These are phyloP conservation scores for Solanum appendiculatum DNA, from an alignment of 257 asterid genomes.

Conservation along the genomic window DNA sequence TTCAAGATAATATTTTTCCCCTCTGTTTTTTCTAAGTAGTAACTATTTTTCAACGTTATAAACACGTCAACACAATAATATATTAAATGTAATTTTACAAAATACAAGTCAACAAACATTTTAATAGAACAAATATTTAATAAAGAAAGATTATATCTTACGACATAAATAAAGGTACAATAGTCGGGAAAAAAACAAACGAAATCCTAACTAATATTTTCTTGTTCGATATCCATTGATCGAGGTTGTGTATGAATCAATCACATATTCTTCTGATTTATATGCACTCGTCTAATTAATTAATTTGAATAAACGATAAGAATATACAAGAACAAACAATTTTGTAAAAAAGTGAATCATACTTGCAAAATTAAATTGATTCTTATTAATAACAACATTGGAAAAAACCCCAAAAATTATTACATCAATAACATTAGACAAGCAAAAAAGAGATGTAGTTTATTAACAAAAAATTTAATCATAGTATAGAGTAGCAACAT, in stretches of 20 bases:
- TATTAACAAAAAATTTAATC: background rate
- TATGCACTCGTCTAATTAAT: background rate
- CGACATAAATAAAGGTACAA: no score
- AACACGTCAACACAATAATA: background rate
- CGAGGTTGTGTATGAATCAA: no score
- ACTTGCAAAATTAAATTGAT: background rate
- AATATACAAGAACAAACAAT: no score
- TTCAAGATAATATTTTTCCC: background rate
- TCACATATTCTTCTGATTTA: background rate
- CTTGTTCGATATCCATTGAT: no score
- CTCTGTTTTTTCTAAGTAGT: background rate
- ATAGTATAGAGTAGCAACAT: background rate
- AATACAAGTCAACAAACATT: no score
- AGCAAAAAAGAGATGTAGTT: background rate
- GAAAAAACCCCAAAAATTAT: background rate
- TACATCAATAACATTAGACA: background rate
- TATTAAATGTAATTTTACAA: no score
- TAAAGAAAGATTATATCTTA: no score
- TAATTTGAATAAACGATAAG: no score
- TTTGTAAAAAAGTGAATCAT: background rate
- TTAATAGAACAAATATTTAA: no score
- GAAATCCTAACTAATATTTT: no score
- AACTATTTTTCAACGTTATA: no score
- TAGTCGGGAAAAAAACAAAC: no score
- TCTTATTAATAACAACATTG: background rate